Evolutionary conservation across 1,284 basidiomycete species (phyloP), one percentile per base, ranked within the genome.

Genomic region (Microbotryum violaceum): DNA sequence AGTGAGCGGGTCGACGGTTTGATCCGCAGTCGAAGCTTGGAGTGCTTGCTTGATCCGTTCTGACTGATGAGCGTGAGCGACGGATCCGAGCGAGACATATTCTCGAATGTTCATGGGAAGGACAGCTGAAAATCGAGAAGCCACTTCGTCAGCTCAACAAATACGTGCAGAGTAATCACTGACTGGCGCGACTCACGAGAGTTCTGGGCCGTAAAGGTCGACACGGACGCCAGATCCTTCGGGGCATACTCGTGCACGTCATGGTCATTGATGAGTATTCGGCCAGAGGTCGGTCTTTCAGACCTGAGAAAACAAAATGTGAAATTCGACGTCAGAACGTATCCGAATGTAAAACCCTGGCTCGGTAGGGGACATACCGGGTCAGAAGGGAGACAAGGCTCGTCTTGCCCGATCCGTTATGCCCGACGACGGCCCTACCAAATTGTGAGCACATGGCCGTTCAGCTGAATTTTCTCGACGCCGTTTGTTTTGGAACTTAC

Each of bases 371-470:
- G 23, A 55, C 54, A 5, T n/a, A 52, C 57, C n/a, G n/a, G 5
- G 57, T 31, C 18, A 58, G 51, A 20, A 58, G 46, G 3, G 57
- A 52, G 45, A 60, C n/a, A 7, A 60, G 33, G 9, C 33, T 55
- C 3, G 58, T 29, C 44, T 60, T 60, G 46, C 58, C 58, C 20
- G 58, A 54, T 18, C 58, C 58, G n/a, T 60, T 60, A 31, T 49
- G 58, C 16, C 58, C 58, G 20, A 60, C 52, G 21, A 59, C 18
- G 6, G 51, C 29, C 10, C 45, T 55, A 42, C 14, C 21, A 12
- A 25, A 25, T 27, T 16, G 37, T 14, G 37, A 4, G 5, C 1
- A 4, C 12, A 42, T 16, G 2, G 16, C 37, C 37, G 14, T 18
- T 42, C 37, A 42, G 48, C n/a, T 49, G 12, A 27, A 1, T 14